Evolutionary conservation across 768 basidiomycete genomes (phyloP), one percentile per base, ranked within the genome.

Genomic region (Auriscalpium microsporum): DNA sequence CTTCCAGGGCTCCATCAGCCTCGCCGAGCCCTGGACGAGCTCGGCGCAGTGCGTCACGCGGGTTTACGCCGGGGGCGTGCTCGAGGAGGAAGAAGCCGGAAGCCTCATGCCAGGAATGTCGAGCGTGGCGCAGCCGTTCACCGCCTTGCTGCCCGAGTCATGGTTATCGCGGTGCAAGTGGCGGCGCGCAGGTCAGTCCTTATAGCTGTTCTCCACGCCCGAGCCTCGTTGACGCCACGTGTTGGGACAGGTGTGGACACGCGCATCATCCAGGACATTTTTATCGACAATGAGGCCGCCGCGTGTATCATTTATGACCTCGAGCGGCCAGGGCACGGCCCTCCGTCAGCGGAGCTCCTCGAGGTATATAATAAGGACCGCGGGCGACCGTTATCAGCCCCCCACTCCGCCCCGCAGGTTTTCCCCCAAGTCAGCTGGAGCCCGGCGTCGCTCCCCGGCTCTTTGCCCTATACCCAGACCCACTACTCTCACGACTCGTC

Each of bases 281-380:
- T 81, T 55, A 76, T 81, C 54, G 85, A 88, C 70, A 78, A 78
- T 62, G 76, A 78, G 58, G 76, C 80, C 16, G 71, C 87, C 51
- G 78, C 87, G 52, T 78, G 77, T 62, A 70, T 88, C 60, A 74
- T 83, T 49, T 89, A 87, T 67, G 80, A 86, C 61, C 72, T 90
- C 61, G 82, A 86, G 63, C 80, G 84, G 65, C 75, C 73, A 61
- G 69, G 73, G 60, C 62, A 55, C 53, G 57, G 61, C 19, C 55
- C 50, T 69, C 85, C 87, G 14, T 77, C 80, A 48, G 86, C 79
- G 56, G 77, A 83, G 63, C 73, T 90, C 58, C 54, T 81, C 59
- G 77, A 75, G 42, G 79, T 78, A 64, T 72, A 71, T 66, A 71
- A 73, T 61, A 61, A 65, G 28, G 62, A 63, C 60, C 72, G 68